Conservation (phyloP, 1,284 basidiomycete genomes). For the Fistulina hepatica region DNA sequence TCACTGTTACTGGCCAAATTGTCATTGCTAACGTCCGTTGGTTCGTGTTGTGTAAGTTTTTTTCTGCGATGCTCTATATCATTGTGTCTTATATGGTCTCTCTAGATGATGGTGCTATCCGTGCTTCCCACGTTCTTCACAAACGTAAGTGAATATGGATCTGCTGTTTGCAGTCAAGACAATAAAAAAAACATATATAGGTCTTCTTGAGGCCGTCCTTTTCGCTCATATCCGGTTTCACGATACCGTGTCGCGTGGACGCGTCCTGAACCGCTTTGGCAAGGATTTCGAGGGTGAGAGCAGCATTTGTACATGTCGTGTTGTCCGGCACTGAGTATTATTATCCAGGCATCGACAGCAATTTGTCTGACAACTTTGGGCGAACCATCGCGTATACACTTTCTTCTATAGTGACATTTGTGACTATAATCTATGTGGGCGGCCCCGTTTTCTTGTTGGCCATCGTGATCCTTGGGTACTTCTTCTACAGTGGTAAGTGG, state of each 20-base stretch:
- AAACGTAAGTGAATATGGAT: slow-evolving; percentile 46
- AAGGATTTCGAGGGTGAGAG: slow-evolving; percentile 83
- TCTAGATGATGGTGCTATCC: slow-evolving; percentile 56
- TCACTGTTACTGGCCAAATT: slow-evolving; percentile 36
- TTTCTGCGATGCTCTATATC: not conserved
- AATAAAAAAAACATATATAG: slow-evolving; percentile 23
- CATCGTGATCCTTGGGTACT: slow-evolving; percentile 41
- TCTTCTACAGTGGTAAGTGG: slow-evolving; percentile 61
- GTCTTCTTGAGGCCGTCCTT: slow-evolving; percentile 73
- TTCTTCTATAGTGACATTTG: slow-evolving; percentile 45
- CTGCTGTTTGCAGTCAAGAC: slow-evolving; percentile 9
- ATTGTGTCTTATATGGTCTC: slow-evolving; percentile 2
- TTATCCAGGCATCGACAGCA: slow-evolving; percentile 70
- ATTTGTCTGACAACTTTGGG: slow-evolving; percentile 78
- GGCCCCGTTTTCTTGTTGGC: slow-evolving; percentile 65
- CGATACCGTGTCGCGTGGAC: slow-evolving; percentile 82
- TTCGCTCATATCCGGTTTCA: slow-evolving; percentile 92
- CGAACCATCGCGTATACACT: slow-evolving; percentile 54
- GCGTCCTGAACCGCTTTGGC: slow-evolving; percentile 82
- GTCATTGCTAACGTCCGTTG: slow-evolving; percentile 54
- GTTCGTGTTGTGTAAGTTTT: slow-evolving; percentile 49
- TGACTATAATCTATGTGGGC: slow-evolving; percentile 75
- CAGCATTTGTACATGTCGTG: not conserved
- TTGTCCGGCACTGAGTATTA: not conserved
- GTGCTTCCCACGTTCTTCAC: slow-evolving; percentile 63